Conservation (phyloP, 2,329 filamentous ascomycete species). For the Akanthomyces muscarius region DNA sequence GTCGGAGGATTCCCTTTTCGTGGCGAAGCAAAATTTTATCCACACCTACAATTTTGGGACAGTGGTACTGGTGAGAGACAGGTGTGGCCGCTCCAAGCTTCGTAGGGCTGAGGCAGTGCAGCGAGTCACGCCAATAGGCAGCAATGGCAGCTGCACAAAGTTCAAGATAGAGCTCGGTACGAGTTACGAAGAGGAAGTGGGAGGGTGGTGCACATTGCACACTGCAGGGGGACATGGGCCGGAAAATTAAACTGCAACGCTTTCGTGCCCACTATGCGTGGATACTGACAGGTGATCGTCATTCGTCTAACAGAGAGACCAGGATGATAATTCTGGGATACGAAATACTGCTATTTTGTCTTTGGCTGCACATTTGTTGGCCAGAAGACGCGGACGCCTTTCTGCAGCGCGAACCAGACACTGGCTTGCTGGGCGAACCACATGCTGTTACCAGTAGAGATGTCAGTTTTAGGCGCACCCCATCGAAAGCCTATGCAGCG, state of each 20-base stretch:
- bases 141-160: not conserved
- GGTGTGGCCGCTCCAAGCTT: not conserved
- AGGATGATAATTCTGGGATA: not conserved
- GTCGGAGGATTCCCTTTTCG: not conserved
- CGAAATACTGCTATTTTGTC: not conserved
- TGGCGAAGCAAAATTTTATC: constrained; percentile 3
- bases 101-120: constrained; percentile 15
- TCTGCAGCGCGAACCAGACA: constrained; percentile 2
- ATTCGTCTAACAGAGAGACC: not conserved
- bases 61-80: not conserved
- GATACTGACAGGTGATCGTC: not conserved
- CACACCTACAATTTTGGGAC: not conserved
- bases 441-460: too few species aligned
- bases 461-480: not conserved
- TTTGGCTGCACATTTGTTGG: not conserved
- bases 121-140: not conserved
- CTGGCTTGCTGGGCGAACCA: constrained; percentile 2
- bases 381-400: not conserved
- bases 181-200: not conserved
- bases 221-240: not conserved
- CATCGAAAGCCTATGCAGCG: not conserved
- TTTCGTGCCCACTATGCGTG: not conserved
- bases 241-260: not conserved
- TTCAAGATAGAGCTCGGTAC: not conserved
- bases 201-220: not conserved